Evolutionary conservation across 305 asterid species (phyloP), one percentile per base, ranked within the genome.

Genomic region (Plantago coronopus): DNA sequence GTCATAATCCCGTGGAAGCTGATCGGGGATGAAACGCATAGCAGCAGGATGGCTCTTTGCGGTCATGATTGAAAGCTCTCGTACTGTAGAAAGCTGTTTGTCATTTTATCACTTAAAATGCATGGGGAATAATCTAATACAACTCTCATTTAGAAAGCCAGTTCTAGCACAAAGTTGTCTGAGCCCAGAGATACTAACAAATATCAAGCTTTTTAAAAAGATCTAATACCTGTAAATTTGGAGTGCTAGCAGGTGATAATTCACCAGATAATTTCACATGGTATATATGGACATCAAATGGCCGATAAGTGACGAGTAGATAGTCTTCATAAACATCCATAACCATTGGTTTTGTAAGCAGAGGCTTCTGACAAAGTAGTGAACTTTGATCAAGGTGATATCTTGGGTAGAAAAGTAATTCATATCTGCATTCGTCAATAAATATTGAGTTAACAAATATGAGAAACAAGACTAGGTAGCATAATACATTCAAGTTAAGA

Each of bases 11-110:
- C 71, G 64, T 40, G 81, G 81, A 82, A 83, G 87, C 77, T 94
- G 99, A 61, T 89, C 97, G 2, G 97, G 99, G 73, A 94, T 85
- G 74, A 94, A 85, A 45, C 79, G 95, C 87, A 94, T 94, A 57
- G 96, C 89, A 51, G 94, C 94, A 61, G 99, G 99, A 75, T 94
- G 99, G 84, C 95, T 79, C 85, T 94, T 94, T 58, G 95, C 97
- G 38, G 99, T 89, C 99, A 94, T 94, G 78, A 94, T 94, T 62
- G 99, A 94, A 67, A 94, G 96, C 79, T 94, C 97, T 76, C 97
- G 96, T 82, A 94, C 97, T 87, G 99, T 94, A 87, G 96, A 89
- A 89, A 93, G 96, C 99, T 93, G 99, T 93, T 89, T 87, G 96
- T 87, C 96, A 94, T 89, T 88, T 94, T 85, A 94, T 82, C 87